Base-by-base conservation (phyloP, 768 basidiomycete species). In the Pulveroboletus sp. region DNA sequence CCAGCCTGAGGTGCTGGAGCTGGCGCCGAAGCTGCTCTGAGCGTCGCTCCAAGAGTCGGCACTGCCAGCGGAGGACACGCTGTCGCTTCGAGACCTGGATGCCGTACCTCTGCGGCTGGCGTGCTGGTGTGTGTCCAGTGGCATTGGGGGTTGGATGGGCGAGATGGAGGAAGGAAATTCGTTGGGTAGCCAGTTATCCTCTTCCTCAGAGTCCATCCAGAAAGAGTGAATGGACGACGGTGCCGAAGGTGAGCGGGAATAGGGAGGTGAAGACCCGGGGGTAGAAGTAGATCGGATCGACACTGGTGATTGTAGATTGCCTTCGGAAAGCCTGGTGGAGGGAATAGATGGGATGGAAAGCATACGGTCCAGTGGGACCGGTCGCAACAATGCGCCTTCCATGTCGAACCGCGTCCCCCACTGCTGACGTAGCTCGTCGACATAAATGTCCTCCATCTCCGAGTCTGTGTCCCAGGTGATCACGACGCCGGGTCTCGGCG, bases 1-100 rank as follows among this genome's bases (percentile, higher is more conserved):
- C 66, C 66, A 67, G n/a, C n/a, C n/a, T n/a, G n/a, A n/a, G 17
- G 47, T 45, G 35, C 53, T 51, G 4, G 47, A 42, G 34, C 38
- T 34, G 6, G 16, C 16, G 23, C 31, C 45, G 13, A 52, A 37
- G 27, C 53, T 55, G 37, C 60, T 62, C 24, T 58, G 55, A 11
- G 62, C 65, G 29, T 66, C 66, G 9, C 58, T 64, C 67, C 66
- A 67, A 11, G 62, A 50, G 25, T 55, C 62, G 25, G 33, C n/a
- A 11, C 45, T 45, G 27, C 24, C 44, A 16, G 52, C 36, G 20
- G 55, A 52, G 2, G 60, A 53, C 9, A n/a, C 43, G 42, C 56
- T 60, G 21, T 12, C 24, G 39, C 62, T 56, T 12, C 52, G 57
- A 16, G 52, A 34, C 25, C 52, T 34, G 14, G 16, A 25, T 11